Evolutionary conservation across 106 monocot species (phyloP).

Genomic region (Dioscorea alata): DNA sequence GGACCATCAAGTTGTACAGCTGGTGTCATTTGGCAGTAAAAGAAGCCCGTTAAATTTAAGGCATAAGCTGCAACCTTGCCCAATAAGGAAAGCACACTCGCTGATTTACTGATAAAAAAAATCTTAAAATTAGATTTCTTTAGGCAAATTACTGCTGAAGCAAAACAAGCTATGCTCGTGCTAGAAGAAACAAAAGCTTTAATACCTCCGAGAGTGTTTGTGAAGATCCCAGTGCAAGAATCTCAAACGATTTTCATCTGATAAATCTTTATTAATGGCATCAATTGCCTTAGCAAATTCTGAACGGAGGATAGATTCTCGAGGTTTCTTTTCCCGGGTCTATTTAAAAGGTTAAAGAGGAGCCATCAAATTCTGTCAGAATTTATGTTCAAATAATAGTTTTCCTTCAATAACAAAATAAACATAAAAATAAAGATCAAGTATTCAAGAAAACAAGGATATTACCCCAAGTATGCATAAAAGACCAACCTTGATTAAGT

Average conservation of each 20-base stretch:
- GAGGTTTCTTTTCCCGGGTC: conserved; percentile 69
- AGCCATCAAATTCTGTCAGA: no score
- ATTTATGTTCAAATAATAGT: no score
- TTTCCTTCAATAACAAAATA: background rate
- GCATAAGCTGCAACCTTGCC: conserved; percentile 57
- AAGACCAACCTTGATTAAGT: conserved; percentile 80
- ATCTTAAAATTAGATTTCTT: background rate
- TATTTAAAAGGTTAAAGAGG: conserved; percentile 4
- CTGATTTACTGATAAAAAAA: conserved; percentile 44
- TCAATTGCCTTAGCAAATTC: conserved; percentile 85
- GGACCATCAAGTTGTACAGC: conserved; percentile 24
- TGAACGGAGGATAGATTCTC: conserved; percentile 74
- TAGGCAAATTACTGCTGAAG: no score
- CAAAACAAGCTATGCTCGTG: no score
- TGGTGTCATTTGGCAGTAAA: conserved; percentile 54
- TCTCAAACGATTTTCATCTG: conserved; percentile 49
- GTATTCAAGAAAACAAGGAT: background rate
- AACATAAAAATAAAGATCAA: background rate
- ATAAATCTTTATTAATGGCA: conserved; percentile 52
- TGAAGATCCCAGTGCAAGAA: conserved; percentile 73
- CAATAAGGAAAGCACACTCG: conserved; percentile 51
- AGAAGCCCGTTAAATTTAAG: conserved; percentile 72
- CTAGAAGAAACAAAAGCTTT: background rate
- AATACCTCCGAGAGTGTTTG: conserved; percentile 60
- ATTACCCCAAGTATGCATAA: background rate